Base-by-base conservation (phyloP, 2,329 filamentous ascomycete genomes). In the Paecilomyces dactylethromorphus region DNA sequence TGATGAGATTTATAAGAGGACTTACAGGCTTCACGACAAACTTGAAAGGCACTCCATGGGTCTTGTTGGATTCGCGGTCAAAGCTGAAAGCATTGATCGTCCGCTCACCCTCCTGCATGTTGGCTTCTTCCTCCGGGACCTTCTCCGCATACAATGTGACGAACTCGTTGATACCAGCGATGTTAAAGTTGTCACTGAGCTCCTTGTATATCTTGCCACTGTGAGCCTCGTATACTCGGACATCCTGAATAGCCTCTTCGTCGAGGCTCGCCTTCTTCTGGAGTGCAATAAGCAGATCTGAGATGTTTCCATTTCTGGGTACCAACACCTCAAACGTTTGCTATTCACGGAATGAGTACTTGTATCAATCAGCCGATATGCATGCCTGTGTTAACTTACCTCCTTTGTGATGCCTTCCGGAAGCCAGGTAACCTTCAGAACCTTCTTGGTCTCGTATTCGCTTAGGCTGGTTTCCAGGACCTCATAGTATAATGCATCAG, bases 381-480 rank as follows among this genome's bases (percentile, higher is more conserved):
- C 15, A 21, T n/a, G 13, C 10, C 3, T 32, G 33, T 35, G 26
- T 21, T 15, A 71, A 71, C 82, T 74, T 75, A 91, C 90, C 78
- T 96, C 92, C 79, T 97, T 97, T 11, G 86, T 86, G 62, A 97
- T 88, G 51, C 94, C 94, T 63, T 99, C 94, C 49, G 88, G 89
- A 53, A 99, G 79, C 86, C 89, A 93, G 1, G 82, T 90, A 54
- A 99, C 78, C 73, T 90, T 93, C 63, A 97, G 79, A 59, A 80
- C 85, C 79, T 95, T 97, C 79, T 96, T 94, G 58, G 90, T 94
- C 70, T 99, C 94, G 51, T 96, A 82, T 74, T 99, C 95, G 24
- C 90, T 89, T 53, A 99, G 78, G 68, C 91, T 96, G 80, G 97
- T 96, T 63, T 99, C 94, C 49, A 99, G 79, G 29, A 97, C 85